Conservation (phyloP, 768 basidiomycete species). For the Pisolithus tinctorius region DNA sequence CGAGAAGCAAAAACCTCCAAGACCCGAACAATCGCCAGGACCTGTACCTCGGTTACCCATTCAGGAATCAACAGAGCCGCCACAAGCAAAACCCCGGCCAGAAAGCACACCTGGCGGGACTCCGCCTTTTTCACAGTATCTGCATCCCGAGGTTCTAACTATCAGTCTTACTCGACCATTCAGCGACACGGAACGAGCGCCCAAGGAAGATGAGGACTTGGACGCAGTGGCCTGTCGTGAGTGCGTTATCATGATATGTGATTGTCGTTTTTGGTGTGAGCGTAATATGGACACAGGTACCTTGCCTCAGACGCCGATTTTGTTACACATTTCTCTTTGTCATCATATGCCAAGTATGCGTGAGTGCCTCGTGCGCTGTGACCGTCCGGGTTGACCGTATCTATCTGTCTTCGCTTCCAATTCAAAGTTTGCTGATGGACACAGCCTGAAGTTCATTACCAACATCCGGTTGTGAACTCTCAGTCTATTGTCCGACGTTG, state of each 20-base stretch:
- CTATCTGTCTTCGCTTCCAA: too few relatives aligned
- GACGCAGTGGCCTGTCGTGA: constrained; percentile 64
- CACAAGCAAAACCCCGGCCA: constrained; percentile 15
- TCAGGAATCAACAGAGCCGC: constrained; percentile 24
- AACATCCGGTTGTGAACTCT: too few relatives aligned
- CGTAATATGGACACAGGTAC: neutral
- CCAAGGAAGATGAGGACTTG: constrained; percentile 39
- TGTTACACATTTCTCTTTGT: neutral
- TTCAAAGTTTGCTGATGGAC: too few relatives aligned
- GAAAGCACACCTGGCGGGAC: constrained; percentile 34
- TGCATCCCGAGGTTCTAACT: constrained; percentile 21
- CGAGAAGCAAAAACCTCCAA: neutral
- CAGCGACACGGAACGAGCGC: constrained; percentile 20
- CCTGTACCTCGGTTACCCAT: constrained; percentile 13
- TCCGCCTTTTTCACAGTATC: constrained; percentile 60
- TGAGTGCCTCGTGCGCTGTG: too few relatives aligned
- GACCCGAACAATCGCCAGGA: constrained; percentile 2
- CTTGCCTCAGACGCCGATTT: neutral
- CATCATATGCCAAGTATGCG: too few relatives aligned
- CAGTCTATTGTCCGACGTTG: too few relatives aligned
- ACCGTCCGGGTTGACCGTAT: too few relatives aligned
- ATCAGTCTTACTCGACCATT: constrained; percentile 27
- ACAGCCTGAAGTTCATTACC: too few relatives aligned
- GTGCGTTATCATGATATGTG: constrained; percentile 69
- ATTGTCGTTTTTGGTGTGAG: constrained; percentile 20